phyloP scores from a whole-genome alignment of 2,329 filamentous ascomycete genomes.

The Cercospora sesami region DNA sequence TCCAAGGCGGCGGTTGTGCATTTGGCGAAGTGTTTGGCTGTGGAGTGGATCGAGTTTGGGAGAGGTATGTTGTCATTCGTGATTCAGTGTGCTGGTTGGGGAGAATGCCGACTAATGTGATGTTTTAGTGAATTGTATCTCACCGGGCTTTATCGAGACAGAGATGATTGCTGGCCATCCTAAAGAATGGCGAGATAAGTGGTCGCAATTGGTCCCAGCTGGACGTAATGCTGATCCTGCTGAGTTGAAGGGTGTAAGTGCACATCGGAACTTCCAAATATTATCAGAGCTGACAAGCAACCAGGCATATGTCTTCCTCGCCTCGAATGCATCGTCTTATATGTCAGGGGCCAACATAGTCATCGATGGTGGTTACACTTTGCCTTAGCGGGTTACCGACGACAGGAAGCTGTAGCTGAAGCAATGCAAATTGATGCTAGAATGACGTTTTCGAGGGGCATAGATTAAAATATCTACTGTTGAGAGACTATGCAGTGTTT shows the following conservation, averaged over 20 bases:
- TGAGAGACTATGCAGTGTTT: background rate
- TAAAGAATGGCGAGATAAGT: constrained; percentile 42
- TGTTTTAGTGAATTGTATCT: constrained; percentile 42
- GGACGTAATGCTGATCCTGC: constrained; percentile 41
- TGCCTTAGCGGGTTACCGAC: constrained; percentile 23
- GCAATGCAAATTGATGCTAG: background rate
- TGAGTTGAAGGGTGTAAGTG: constrained; percentile 40
- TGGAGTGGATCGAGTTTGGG: constrained; percentile 67
- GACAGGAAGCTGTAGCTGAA: background rate
- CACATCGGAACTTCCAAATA: background rate
- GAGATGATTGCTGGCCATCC: constrained; percentile 43
- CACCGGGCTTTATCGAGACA: constrained; percentile 45
- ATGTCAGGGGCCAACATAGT: constrained; percentile 52
- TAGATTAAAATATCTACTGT: background rate
- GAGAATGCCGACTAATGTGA: background rate
- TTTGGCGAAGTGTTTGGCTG: constrained; percentile 65
- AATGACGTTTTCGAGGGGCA: background rate
- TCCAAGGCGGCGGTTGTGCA: constrained; percentile 67
- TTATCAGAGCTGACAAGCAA: background rate
- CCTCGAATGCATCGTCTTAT: constrained; percentile 51
- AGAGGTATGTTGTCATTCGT: constrained; percentile 19
- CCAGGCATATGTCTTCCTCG: constrained; percentile 51
- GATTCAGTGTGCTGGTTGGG: background rate
- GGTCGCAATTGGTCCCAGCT: constrained; percentile 45
- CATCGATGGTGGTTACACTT: constrained; percentile 53